Percentiles rank a stretch among this genome's conserved stretches.
Conservation (phyloP, 1,284 basidiomycete species). For the Pyrrhoderma noxium region DNA sequence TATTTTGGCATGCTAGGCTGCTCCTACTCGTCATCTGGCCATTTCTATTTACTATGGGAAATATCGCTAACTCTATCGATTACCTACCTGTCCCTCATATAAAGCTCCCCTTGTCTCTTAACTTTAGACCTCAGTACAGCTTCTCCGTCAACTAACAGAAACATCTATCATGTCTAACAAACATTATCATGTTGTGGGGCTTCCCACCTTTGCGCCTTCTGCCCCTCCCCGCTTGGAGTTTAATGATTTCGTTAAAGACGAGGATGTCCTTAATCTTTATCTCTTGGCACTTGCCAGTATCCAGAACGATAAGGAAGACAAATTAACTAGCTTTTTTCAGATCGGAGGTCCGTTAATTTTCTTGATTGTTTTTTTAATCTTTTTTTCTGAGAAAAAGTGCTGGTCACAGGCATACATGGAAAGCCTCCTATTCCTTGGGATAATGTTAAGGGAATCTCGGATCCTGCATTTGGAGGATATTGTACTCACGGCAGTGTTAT, state of each 20-base stretch:
- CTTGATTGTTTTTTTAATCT: background rate
- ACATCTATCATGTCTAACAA: no score
- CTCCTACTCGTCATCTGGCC: no score
- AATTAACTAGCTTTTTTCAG: conserved; percentile 36
- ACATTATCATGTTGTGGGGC: conserved; percentile 21
- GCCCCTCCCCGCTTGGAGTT: conserved; percentile 36
- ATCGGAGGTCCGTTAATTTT: conserved; percentile 23
- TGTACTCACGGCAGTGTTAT: conserved; percentile 43
- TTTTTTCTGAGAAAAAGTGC: background rate
- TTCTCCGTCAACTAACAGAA: no score
- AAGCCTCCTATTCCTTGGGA: conserved; percentile 38
- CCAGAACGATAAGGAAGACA: conserved; percentile 27
- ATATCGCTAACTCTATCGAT: no score
- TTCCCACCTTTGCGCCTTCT: conserved; percentile 3
- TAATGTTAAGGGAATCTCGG: conserved; percentile 26
- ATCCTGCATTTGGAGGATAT: conserved; percentile 34
- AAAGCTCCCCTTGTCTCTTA: no score
- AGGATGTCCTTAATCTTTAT: conserved; percentile 40
- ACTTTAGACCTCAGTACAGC: no score
- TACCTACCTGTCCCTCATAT: no score
- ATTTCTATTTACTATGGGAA: no score
- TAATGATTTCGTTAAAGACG: conserved; percentile 36
- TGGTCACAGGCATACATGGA: conserved; percentile 38
- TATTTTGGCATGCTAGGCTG: no score
- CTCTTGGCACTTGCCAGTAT: conserved; percentile 38